Conservation (phyloP, 768 basidiomycete species). For the Pleurotus cornucopiae region DNA sequence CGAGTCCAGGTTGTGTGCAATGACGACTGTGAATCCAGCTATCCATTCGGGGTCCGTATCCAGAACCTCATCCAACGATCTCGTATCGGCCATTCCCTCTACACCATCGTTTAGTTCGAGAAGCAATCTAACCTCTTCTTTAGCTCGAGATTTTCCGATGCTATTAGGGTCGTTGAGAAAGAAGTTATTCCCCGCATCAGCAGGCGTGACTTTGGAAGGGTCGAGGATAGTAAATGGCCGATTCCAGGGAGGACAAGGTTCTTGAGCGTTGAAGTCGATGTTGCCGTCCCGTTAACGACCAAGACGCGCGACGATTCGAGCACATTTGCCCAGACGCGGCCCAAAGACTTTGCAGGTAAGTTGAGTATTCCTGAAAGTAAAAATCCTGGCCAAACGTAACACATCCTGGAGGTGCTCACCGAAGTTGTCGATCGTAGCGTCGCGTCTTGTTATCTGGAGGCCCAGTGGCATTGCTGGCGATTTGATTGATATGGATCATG, state of each 20-base stretch:
- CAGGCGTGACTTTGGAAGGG: constrained; percentile 48
- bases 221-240: constrained; percentile 92
- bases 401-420: constrained; percentile 42
- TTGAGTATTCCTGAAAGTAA: too few relatives aligned
- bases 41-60: constrained; percentile 50
- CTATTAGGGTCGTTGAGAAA: constrained; percentile 72
- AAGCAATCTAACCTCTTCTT: constrained; percentile 74
- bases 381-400: too few relatives aligned
- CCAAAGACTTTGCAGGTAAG: too few relatives aligned
- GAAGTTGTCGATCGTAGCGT: constrained; percentile 91
- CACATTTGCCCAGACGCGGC: constrained; percentile 87
- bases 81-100: constrained; percentile 57
- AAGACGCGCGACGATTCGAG: constrained; percentile 83
- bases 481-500: constrained; percentile 8
- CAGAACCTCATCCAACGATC: constrained; percentile 56
- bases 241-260: constrained; percentile 96
- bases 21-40: constrained; percentile 69
- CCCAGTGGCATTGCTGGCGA: constrained; percentile 28
- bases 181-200: constrained; percentile 95
- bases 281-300: constrained; percentile 76
- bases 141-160: constrained; percentile 75
- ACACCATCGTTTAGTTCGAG: constrained; percentile 88
- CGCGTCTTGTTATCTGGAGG: constrained; percentile 85
- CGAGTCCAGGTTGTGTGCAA: constrained; percentile 76
- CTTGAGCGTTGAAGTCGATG: constrained; percentile 87